phyloP scores from a whole-genome alignment of 2,329 filamentous ascomycete genomes.

The Westerdykella ornata region DNA sequence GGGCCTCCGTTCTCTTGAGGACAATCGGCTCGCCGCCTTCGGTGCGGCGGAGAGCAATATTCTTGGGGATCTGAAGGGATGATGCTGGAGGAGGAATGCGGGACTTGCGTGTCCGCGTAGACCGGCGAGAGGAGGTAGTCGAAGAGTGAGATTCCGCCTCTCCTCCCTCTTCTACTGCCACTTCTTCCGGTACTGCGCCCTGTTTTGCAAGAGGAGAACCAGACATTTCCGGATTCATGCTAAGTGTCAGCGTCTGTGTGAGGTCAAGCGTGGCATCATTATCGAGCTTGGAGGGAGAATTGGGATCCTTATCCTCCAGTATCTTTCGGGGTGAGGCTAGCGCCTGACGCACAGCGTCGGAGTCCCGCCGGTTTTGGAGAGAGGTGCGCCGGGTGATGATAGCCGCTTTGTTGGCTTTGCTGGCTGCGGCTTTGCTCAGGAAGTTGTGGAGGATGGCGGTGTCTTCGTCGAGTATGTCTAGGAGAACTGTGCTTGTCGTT shows the following conservation, averaged over 20 bases:
- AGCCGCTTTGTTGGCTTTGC: conserved; percentile 37
- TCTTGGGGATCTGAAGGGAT: conserved; percentile 28
- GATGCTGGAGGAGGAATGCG: conserved; percentile 26
- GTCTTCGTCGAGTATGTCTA: conserved; percentile 40
- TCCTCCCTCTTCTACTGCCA: conserved; percentile 5
- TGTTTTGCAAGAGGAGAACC: conserved; percentile 13
- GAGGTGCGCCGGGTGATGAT: conserved; percentile 37
- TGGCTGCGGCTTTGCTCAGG: conserved; percentile 44
- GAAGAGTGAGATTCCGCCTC: conserved; percentile 11
- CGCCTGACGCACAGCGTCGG: conserved; percentile 42
- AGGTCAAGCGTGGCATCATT: conserved; percentile 28
- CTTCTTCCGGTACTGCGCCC: conserved; percentile 3
- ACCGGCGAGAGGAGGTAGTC: conserved; percentile 24
- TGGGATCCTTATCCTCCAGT: conserved; percentile 44
- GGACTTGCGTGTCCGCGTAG: conserved; percentile 30
- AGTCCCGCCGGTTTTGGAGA: conserved; percentile 43
- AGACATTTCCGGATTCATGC: conserved; percentile 11
- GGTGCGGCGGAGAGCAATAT: conserved; percentile 41
- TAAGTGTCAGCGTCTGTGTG: conserved; percentile 23
- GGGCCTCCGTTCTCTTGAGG: conserved; percentile 45
- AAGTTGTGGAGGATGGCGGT: conserved; percentile 47
- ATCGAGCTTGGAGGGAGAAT: conserved; percentile 40
- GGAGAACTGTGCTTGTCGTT: conserved; percentile 16
- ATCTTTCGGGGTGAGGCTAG: conserved; percentile 42
- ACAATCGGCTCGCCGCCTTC: conserved; percentile 40